phyloP scores from a whole-genome alignment of 192 early-diverging fungal genomes.

The Podila horticola region DNA sequence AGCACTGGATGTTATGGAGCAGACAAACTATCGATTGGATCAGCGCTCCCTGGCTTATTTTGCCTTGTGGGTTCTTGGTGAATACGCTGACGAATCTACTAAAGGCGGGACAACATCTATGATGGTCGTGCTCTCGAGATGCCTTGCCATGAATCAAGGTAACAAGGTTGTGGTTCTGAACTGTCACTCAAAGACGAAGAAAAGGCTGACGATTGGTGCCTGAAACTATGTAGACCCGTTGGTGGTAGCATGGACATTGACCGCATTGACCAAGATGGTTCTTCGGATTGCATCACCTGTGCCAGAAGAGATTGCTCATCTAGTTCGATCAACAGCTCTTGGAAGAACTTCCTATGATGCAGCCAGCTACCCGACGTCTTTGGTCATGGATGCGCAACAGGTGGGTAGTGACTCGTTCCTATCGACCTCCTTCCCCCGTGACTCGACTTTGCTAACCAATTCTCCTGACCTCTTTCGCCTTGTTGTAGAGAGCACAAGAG shows the following conservation, averaged over 20 bases:
- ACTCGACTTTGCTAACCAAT: background rate
- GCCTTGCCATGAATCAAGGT: constrained; percentile 36
- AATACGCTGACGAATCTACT: constrained; percentile 22
- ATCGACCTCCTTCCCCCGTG: background rate
- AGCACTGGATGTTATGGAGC: constrained; percentile 11
- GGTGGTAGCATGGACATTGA: constrained; percentile 16
- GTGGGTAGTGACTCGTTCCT: background rate
- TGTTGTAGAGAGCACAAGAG: constrained; percentile 37
- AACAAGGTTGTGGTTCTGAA: background rate
- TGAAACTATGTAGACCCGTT: constrained; percentile 12
- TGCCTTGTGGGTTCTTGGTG: constrained; percentile 29
- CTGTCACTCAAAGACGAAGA: background rate
- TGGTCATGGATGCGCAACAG: background rate
- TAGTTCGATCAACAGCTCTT: constrained; percentile 11
- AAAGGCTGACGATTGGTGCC: background rate
- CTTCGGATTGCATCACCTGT: constrained; percentile 14
- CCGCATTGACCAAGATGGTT: constrained; percentile 27
- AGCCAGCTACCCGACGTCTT: background rate
- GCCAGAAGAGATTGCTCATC: constrained; percentile 1
- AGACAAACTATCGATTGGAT: constrained; percentile 2
- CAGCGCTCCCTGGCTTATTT: constrained; percentile 17
- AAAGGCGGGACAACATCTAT: constrained; percentile 6
- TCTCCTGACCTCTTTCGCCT: background rate
- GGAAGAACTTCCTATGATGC: background rate
- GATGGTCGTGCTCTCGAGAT: constrained; percentile 17